Base-by-base conservation (phyloP, 371 early-diverging fungal species). In the Mortierella sp. region DNA sequence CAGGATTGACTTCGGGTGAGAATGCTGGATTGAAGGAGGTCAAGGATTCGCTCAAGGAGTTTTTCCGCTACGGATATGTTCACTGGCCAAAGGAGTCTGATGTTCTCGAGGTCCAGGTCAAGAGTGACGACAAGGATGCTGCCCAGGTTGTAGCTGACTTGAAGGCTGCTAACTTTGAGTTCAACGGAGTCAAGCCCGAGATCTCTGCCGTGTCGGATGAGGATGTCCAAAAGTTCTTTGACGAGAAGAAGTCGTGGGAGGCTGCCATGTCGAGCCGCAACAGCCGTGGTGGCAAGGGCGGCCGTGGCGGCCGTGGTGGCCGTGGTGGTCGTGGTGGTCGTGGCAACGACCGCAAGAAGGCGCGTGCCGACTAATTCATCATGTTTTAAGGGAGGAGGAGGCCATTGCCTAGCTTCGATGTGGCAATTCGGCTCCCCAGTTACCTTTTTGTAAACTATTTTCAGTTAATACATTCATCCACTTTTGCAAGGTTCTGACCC, bases 31-130 rank as follows among this genome's bases (percentile, higher is more conserved):
- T 80, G 28, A 64, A 47, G 37, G 75, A 77, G 46, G 65, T 86
- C 43, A 83, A 83, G 68, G 83, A 80, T 45, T 72, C 68, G 7
- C 57, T 86, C 18, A 71, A 55, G 53, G 68, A 55, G 7, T 66
- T 68, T 50, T 82, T 83, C 60, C 64, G 70, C 9, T 81, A 75
- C 53, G 75, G 74, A 30, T 86, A 74, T 37, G 77, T 85, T 57
- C 80, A 81, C 57, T 80, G 79, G 79, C 73, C 79, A 23, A 68
- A 66, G 45, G 77, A 66, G 23, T 26, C 58, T 3, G 81, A 71
- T 44, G 68, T 72, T 16, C 57, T 62, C 44, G 72, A 80, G 60
- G 84, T 84, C 19, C 84, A 84, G 56, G 79, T 85, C 52, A 72
- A 76, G 48, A 73, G 70, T 67, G 66, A 65, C 6, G 81, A 84